Evolutionary conservation across 192 early-diverging fungal genomes (phyloP).

Genomic region (Coemansia javaensis): DNA sequence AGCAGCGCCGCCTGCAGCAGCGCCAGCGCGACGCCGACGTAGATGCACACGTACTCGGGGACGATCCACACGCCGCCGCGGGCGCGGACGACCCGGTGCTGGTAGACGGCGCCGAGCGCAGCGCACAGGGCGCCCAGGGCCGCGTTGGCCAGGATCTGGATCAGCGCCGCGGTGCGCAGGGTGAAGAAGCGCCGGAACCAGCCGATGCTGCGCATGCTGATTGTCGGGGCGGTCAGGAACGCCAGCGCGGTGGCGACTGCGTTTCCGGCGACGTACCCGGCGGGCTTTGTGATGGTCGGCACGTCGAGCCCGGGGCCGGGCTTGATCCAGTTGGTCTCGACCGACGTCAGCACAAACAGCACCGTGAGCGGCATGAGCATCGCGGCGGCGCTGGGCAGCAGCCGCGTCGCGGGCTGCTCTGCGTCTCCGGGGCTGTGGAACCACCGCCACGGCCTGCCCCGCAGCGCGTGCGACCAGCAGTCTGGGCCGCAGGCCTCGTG

Average conservation of each 20-base stretch:
- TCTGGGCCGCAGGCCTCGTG: conserved; percentile 20
- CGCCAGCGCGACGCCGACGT: conserved; percentile 33
- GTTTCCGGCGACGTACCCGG: conserved; percentile 42
- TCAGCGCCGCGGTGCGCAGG: conserved; percentile 15
- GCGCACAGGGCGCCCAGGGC: conserved; percentile 38
- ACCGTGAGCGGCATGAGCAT: conserved; percentile 35
- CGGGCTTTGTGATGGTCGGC: conserved; percentile 22
- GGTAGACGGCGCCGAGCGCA: conserved; percentile 30
- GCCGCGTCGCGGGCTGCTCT: conserved; percentile 21
- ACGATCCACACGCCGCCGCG: conserved; percentile 31
- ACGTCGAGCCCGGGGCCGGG: conserved; percentile 24
- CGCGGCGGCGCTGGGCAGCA: conserved; percentile 39
- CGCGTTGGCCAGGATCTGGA: conserved; percentile 32
- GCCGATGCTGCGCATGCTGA: conserved; percentile 21
- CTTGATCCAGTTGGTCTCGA: conserved; percentile 48
- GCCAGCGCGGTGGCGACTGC: conserved; percentile 41
- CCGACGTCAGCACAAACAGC: conserved; percentile 44
- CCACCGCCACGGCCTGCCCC: conserved; percentile 26
- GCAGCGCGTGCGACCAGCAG: conserved; percentile 15
- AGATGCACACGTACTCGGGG: conserved; percentile 47
- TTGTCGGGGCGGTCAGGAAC: conserved; percentile 41
- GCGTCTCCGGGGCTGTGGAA: conserved; percentile 36
- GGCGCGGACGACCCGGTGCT: conserved; percentile 42
- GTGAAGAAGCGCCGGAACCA: conserved; percentile 20
- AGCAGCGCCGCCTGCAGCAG: conserved; percentile 33